phyloP scores from a whole-genome alignment of 768 basidiomycete genomes.

The Lactarius tabidus region DNA sequence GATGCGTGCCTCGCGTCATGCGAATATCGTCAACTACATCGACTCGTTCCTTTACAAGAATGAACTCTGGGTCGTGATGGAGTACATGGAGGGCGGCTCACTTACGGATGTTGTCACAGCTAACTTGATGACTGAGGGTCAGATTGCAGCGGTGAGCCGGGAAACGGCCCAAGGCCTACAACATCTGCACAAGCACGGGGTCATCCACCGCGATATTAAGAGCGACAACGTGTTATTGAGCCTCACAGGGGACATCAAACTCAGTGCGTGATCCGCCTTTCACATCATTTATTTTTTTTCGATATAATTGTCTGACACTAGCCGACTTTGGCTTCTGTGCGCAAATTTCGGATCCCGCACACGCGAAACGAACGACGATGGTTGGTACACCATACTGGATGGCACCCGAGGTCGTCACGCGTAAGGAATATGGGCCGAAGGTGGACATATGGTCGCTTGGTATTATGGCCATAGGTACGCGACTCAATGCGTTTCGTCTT shows the following conservation, averaged over 20 bases:
- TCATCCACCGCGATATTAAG: slow-evolving; percentile 99
- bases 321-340: slow-evolving; percentile 99
- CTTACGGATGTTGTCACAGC: slow-evolving; percentile 95
- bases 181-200: slow-evolving; percentile 92
- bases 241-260: slow-evolving; percentile 93
- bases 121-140: slow-evolving; percentile 96
- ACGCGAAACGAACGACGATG: slow-evolving; percentile 95
- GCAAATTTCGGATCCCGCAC: slow-evolving; percentile 79
- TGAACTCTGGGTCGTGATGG: slow-evolving; percentile 99
- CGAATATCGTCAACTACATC: slow-evolving; percentile 99
- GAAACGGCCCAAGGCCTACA: slow-evolving; percentile 92
- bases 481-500: slow-evolving; percentile 14
- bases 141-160: slow-evolving; percentile 93
- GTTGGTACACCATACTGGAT: slow-evolving; percentile 99
- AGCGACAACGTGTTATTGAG: slow-evolving; percentile 94
- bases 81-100: slow-evolving; percentile 97
- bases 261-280: slow-evolving; percentile 60
- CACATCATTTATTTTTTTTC: not conserved
- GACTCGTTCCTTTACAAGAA: slow-evolving; percentile 98
- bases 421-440: slow-evolving; percentile 96
- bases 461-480: slow-evolving; percentile 90
- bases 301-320: slow-evolving; percentile 32
- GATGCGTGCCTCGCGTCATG: slow-evolving; percentile 93
- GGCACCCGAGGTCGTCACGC: slow-evolving; percentile 97
- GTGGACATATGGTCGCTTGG: slow-evolving; percentile 98